phyloP scores from a whole-genome alignment of 257 asterid species.

The Forsythia suspensa region DNA sequence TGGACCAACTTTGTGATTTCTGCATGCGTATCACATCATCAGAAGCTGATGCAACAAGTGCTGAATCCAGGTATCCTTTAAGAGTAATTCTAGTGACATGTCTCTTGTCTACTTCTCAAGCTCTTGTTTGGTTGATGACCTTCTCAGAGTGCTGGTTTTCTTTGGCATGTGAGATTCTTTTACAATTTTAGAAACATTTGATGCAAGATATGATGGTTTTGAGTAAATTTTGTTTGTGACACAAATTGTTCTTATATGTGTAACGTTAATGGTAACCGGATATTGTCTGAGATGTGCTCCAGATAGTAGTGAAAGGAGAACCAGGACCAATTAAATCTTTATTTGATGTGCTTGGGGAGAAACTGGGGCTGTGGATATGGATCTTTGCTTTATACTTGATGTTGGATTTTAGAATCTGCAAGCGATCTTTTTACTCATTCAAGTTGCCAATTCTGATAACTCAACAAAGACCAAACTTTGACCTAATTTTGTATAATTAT shows the following conservation, averaged over 20 bases:
- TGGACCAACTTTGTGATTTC: slow-evolving; percentile 81
- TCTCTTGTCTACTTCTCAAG: slow-evolving; percentile 4
- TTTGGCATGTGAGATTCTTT: slow-evolving; percentile 1
- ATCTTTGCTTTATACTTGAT: background rate
- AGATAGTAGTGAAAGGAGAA: slow-evolving; percentile 12
- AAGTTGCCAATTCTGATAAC: slow-evolving; percentile 14
- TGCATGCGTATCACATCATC: slow-evolving; percentile 61
- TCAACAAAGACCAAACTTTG: background rate
- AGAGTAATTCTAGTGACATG: background rate
- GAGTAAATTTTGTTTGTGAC: slow-evolving; percentile 7
- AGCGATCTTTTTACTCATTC: background rate
- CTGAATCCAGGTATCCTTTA: slow-evolving; percentile 45
- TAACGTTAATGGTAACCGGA: slow-evolving; percentile 1
- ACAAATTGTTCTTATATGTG: background rate
- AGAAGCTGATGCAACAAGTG: slow-evolving; percentile 52
- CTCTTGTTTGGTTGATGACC: slow-evolving; percentile 14
- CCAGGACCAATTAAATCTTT: slow-evolving; percentile 4
- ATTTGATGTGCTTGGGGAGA: slow-evolving; percentile 17
- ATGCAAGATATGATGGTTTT: slow-evolving; percentile 7
- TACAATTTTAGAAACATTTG: slow-evolving; percentile 12
- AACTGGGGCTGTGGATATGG: background rate
- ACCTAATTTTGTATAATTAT: background rate
- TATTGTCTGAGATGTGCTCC: slow-evolving; percentile 7
- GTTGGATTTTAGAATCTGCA: slow-evolving; percentile 1
- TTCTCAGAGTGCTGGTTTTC: background rate